phyloP scores from a whole-genome alignment of 2,329 filamentous ascomycete species.

The Talaromyces sp. region DNA sequence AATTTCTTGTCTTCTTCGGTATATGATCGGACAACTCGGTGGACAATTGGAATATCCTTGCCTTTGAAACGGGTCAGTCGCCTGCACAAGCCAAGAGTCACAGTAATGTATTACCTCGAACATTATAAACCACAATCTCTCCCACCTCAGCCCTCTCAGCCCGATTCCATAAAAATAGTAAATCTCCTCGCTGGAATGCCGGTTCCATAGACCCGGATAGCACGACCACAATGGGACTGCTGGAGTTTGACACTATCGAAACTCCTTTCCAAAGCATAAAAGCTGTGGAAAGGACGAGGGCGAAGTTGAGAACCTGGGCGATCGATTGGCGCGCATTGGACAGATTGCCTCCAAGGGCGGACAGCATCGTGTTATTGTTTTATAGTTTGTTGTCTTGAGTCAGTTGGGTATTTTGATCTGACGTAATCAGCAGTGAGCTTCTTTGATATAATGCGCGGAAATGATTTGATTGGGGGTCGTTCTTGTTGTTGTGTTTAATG shows the following conservation, averaged over 20 bases:
- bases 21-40: slow-evolving; percentile 74
- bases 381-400: neutral
- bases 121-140: slow-evolving; percentile 75
- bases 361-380: slow-evolving; percentile 53
- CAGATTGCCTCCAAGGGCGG: slow-evolving; percentile 53
- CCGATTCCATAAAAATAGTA: slow-evolving; percentile 61
- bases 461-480: neutral
- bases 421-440: neutral
- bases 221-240: slow-evolving; percentile 63
- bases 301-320: slow-evolving; percentile 82
- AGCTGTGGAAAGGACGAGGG: slow-evolving; percentile 79
- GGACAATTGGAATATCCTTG: slow-evolving; percentile 97
- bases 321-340: slow-evolving; percentile 73
- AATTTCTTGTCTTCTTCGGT: slow-evolving; percentile 39
- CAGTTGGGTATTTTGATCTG: neutral
- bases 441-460: neutral
- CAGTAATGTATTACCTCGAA: slow-evolving; percentile 51
- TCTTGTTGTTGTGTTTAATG: neutral
- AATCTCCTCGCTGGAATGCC: slow-evolving; percentile 60
- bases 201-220: slow-evolving; percentile 65
- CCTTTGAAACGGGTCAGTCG: neutral
- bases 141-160: slow-evolving; percentile 60
- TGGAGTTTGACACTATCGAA: slow-evolving; percentile 68
- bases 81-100: neutral
- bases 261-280: slow-evolving; percentile 97